phyloP scores from a whole-genome alignment of 805 yeast species.

The Candida insectalens region DNA sequence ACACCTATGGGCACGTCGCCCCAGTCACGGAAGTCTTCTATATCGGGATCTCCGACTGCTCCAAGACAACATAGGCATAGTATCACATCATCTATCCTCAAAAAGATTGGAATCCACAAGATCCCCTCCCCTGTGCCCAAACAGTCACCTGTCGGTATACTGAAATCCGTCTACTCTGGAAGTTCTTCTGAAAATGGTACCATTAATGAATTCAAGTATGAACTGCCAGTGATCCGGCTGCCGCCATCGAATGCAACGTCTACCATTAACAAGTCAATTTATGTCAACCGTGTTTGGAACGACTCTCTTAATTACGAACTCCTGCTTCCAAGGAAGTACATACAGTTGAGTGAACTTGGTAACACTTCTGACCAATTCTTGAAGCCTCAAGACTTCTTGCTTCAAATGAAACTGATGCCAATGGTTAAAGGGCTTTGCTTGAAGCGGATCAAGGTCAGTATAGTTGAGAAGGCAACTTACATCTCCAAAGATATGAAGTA shows the following conservation, averaged over 20 bases:
- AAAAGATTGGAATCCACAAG: not conserved
- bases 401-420: slow-evolving; percentile 61
- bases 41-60: not conserved
- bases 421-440: slow-evolving; percentile 50
- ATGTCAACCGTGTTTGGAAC: slow-evolving; percentile 69
- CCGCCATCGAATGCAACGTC: slow-evolving; percentile 51
- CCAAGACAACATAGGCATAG: not conserved
- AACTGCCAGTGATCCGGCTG: slow-evolving; percentile 40
- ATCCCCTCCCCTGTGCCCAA: not conserved
- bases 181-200: slow-evolving; percentile 11
- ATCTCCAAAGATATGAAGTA: slow-evolving; percentile 43
- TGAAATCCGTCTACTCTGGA: slow-evolving; percentile 6
- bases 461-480: slow-evolving; percentile 58
- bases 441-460: slow-evolving; percentile 55
- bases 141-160: not conserved
- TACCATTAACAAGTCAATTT: slow-evolving; percentile 61
- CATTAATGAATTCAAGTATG: slow-evolving; percentile 25
- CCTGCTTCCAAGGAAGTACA: slow-evolving; percentile 60
- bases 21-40: too few species aligned
- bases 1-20: not conserved
- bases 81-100: slow-evolving; percentile 1
- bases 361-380: slow-evolving; percentile 13
- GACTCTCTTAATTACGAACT: slow-evolving; percentile 62
- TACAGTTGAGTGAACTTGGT: slow-evolving; percentile 43
- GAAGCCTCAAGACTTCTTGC: slow-evolving; percentile 24